phyloP scores from a whole-genome alignment of 1,284 basidiomycete species.

The Sanghuangporus baumii region DNA sequence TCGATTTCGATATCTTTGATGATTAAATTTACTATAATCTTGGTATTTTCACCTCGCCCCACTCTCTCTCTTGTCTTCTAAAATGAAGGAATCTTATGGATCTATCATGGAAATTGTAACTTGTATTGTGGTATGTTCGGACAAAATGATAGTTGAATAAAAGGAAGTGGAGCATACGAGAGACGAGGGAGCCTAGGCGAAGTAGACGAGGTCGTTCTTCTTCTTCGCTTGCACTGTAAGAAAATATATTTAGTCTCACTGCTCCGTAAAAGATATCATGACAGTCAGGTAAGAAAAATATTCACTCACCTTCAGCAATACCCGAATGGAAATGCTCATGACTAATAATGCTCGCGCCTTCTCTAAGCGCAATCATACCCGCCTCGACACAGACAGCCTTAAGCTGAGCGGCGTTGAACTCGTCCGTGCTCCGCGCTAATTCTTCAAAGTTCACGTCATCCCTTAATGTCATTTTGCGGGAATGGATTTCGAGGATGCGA shows the following conservation, averaged over 20 bases:
- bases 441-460: constrained; percentile 75
- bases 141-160: not conserved
- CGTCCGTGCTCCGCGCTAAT: constrained; percentile 68
- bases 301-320: constrained; percentile 75
- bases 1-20: constrained; percentile 59
- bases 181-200: constrained; percentile 50
- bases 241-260: not conserved
- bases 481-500: constrained; percentile 75
- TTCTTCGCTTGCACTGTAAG: constrained; percentile 87
- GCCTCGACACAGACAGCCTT: constrained; percentile 97
- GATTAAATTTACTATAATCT: constrained; percentile 19
- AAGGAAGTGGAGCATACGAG: not conserved
- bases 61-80: not conserved
- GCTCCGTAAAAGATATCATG: not conserved
- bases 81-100: not conserved
- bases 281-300: not conserved
- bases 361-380: constrained; percentile 95
- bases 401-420: constrained; percentile 72
- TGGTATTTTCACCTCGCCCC: not conserved
- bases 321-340: constrained; percentile 95
- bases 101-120: not conserved
- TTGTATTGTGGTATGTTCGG: not conserved
- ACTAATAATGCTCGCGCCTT: constrained; percentile 84
- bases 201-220: constrained; percentile 92
- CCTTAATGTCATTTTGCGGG: constrained; percentile 88